Evolutionary conservation across 805 yeast genomes (phyloP).

Genomic region (Diddensiella santjacobensis): DNA sequence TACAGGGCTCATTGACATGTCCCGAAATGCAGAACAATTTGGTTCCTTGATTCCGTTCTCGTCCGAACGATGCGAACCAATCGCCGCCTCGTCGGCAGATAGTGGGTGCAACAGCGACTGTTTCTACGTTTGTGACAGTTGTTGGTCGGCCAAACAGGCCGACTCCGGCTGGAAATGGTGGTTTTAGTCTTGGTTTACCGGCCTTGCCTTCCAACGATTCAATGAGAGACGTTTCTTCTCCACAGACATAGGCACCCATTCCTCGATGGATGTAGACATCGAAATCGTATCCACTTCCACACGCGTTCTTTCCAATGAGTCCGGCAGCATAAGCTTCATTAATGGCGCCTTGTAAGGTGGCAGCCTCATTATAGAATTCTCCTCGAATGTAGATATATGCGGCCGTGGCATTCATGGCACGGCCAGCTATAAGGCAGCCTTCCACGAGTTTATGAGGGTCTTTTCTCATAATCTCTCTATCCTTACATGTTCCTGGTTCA

Average conservation of each 20-base stretch:
- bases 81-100: constrained; percentile 84
- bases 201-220: constrained; percentile 90
- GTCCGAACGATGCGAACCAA: constrained; percentile 81
- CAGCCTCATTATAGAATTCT: constrained; percentile 82
- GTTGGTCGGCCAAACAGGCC: constrained; percentile 89
- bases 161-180: constrained; percentile 93
- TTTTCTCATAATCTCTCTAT: constrained; percentile 84
- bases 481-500: constrained; percentile 93
- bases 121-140: constrained; percentile 87
- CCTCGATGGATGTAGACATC: constrained; percentile 87
- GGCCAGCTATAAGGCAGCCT: constrained; percentile 85
- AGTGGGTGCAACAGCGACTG: constrained; percentile 87
- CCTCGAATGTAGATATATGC: constrained; percentile 90
- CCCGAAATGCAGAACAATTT: constrained; percentile 85
- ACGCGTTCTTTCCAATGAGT: constrained; percentile 74
- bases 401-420: constrained; percentile 91
- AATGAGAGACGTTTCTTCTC: constrained; percentile 87
- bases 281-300: constrained; percentile 82
- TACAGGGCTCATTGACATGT: constrained; percentile 88
- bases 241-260: constrained; percentile 91
- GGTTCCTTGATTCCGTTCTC: constrained; percentile 80
- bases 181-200: constrained; percentile 90
- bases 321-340: constrained; percentile 85
- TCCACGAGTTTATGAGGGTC: constrained; percentile 90
- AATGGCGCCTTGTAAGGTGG: constrained; percentile 70